These are phyloP conservation scores for Trichoderma brevicompactum DNA, from an alignment of 2,329 filamentous ascomycete species.

Conservation along the genomic window DNA sequence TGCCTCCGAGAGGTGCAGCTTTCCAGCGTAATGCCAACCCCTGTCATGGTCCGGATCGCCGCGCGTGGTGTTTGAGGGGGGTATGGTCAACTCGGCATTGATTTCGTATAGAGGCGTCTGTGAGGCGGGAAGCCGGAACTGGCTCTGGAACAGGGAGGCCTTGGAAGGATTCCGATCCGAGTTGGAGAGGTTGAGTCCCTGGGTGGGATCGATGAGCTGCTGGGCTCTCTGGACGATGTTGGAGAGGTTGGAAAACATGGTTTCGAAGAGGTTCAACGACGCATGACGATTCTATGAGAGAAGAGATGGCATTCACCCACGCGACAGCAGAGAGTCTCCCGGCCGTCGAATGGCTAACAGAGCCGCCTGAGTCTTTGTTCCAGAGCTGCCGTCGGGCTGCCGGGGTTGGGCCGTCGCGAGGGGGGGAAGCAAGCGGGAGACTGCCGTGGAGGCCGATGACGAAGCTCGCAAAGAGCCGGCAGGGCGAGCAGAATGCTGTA, in stretches of 20 bases:
- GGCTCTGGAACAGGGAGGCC: slow-evolving; percentile 88
- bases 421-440: neutral
- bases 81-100: slow-evolving; percentile 90
- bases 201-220: slow-evolving; percentile 88
- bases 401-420: slow-evolving; percentile 22
- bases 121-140: slow-evolving; percentile 91
- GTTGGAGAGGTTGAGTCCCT: slow-evolving; percentile 72
- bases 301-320: slow-evolving; percentile 21
- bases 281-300: slow-evolving; percentile 43
- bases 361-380: slow-evolving; percentile 3
- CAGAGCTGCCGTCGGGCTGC: slow-evolving; percentile 20
- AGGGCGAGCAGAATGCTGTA: neutral
- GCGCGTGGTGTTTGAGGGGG: slow-evolving; percentile 69
- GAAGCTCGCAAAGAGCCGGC: neutral
- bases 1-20: slow-evolving; percentile 90
- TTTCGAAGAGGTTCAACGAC: slow-evolving; percentile 43
- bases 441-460: neutral
- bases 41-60: slow-evolving; percentile 72
- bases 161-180: slow-evolving; percentile 86
- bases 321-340: slow-evolving; percentile 24
- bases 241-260: slow-evolving; percentile 66
- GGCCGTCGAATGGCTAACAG: slow-evolving; percentile 14
- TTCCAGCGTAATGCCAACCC: slow-evolving; percentile 88
- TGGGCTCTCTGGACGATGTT: slow-evolving; percentile 95
- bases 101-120: slow-evolving; percentile 97